A percentile compares a stretch with the other conserved stretches of the same genome.
Evolutionary conservation across 345 rosid species (phyloP).

Genomic region (Rhizophora mangle): DNA sequence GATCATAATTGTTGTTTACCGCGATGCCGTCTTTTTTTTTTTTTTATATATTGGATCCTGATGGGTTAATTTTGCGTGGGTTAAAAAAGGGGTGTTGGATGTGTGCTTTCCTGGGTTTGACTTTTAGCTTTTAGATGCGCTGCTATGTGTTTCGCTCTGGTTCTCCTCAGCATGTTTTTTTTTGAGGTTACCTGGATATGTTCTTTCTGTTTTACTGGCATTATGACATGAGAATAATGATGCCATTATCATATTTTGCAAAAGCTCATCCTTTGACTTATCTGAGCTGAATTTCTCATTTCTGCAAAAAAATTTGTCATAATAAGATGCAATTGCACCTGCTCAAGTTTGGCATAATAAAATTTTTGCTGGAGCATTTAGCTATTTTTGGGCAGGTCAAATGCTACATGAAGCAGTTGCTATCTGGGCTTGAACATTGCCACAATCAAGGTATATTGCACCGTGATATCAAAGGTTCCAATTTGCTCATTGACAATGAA

Average conservation of each 20-base stretch:
- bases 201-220: constrained; percentile 1
- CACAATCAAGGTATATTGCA: constrained; percentile 76
- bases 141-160: constrained; percentile 15
- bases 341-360: too few species aligned
- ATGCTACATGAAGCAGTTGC: constrained; percentile 79
- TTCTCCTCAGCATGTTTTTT: constrained; percentile 12
- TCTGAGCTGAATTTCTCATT: too few species aligned
- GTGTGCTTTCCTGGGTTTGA: constrained; percentile 18
- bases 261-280: too few species aligned
- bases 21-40: neutral
- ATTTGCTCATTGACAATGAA: constrained; percentile 72
- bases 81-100: constrained; percentile 6
- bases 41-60: neutral
- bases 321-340: too few species aligned
- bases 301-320: too few species aligned
- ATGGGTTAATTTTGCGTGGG: constrained; percentile 14
- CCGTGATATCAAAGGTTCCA: constrained; percentile 90
- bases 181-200: constrained; percentile 19
- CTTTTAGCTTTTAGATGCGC: constrained; percentile 25
- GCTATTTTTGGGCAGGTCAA: constrained; percentile 44
- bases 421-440: constrained; percentile 89
- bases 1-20: constrained; percentile 11
- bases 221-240: too few species aligned
- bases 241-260: too few species aligned
- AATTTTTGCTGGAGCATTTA: too few species aligned